Percentiles rank a stretch among this genome's conserved stretches.
phyloP scores from a whole-genome alignment of 1,139 yeast genomes.

The Suhomyces bribrorum region DNA sequence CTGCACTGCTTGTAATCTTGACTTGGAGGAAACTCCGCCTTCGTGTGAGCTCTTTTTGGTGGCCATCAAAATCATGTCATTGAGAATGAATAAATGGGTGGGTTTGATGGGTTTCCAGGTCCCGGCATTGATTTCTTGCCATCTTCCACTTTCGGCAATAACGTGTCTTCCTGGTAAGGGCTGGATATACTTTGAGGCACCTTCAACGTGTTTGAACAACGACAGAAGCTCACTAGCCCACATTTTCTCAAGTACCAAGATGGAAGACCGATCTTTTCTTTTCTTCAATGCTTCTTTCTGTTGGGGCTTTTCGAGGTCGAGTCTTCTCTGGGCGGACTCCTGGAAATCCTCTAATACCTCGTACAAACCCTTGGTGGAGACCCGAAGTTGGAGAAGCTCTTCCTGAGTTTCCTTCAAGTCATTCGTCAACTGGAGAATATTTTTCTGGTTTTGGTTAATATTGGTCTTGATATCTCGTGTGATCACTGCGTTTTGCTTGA shows the following conservation, averaged over 20 bases:
- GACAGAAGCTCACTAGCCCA: conserved; percentile 78
- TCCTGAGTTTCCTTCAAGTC: conserved; percentile 64
- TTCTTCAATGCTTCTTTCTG: conserved; percentile 17
- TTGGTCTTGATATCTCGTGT: conserved; percentile 65
- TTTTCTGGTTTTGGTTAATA: conserved; percentile 70
- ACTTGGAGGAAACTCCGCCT: conserved; percentile 20
- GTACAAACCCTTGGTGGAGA: conserved; percentile 60
- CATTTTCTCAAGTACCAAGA: conserved; percentile 70
- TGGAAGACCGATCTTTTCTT: conserved; percentile 63
- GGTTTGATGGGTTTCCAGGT: conserved; percentile 83
- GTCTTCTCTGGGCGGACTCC: conserved; percentile 64
- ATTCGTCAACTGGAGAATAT: conserved; percentile 66
- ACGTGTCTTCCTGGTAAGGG: conserved; percentile 82
- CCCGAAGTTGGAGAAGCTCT: conserved; percentile 63
- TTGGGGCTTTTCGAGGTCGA: conserved; percentile 43
- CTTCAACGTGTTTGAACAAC: conserved; percentile 82
- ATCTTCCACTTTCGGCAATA: conserved; percentile 74
- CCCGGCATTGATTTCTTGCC: conserved; percentile 86
- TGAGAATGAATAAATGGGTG: conserved; percentile 73
- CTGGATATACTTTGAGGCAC: conserved; percentile 80
- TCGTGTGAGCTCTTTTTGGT: conserved; percentile 50
- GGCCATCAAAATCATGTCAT: conserved; percentile 77
- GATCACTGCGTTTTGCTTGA: conserved; percentile 53
- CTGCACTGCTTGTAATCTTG: conserved; percentile 66
- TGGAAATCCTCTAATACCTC: conserved; percentile 66